Evolutionary conservation across 2,329 filamentous ascomycete genomes (phyloP).

Genomic region (Westerdykella aurantiaca): DNA sequence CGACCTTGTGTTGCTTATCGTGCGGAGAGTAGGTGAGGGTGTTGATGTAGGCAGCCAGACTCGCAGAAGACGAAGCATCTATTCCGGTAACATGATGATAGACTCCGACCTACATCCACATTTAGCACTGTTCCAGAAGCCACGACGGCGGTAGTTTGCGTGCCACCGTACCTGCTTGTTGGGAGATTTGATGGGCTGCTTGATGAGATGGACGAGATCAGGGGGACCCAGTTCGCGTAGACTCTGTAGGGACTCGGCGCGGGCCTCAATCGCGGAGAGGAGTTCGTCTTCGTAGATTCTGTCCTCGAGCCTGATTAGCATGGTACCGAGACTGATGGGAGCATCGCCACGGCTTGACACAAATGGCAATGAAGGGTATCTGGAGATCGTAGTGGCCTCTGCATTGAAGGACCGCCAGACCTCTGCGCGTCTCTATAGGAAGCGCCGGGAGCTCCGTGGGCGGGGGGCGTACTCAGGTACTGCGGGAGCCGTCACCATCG

Average conservation of each 20-base stretch:
- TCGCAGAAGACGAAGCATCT: conserved; percentile 95
- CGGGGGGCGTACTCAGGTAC: conserved; percentile 38
- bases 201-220: conserved; percentile 91
- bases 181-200: conserved; percentile 58
- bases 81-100: conserved; percentile 98
- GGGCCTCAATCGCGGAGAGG: conserved; percentile 84
- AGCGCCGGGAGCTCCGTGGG: conserved; percentile 8
- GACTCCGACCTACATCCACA: conserved; percentile 63
- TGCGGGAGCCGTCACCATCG: conserved; percentile 41
- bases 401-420: too few species aligned
- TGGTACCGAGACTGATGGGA: background rate
- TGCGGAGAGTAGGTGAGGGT: conserved; percentile 87
- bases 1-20: conserved; percentile 81
- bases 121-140: conserved; percentile 2
- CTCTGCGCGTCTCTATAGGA: background rate
- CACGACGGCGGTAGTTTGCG: background rate
- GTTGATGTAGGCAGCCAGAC: conserved; percentile 96
- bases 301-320: conserved; percentile 6
- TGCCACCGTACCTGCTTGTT: conserved; percentile 49
- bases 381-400: too few species aligned
- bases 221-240: conserved; percentile 92
- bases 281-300: conserved; percentile 93
- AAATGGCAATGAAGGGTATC: too few species aligned
- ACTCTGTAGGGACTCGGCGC: conserved; percentile 79
- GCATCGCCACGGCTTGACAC: too few species aligned